Evolutionary conservation across 2,329 filamentous ascomycete genomes (phyloP), one percentile per base, ranked within the genome.

Genomic region (Ascocoryne sarcoides): DNA sequence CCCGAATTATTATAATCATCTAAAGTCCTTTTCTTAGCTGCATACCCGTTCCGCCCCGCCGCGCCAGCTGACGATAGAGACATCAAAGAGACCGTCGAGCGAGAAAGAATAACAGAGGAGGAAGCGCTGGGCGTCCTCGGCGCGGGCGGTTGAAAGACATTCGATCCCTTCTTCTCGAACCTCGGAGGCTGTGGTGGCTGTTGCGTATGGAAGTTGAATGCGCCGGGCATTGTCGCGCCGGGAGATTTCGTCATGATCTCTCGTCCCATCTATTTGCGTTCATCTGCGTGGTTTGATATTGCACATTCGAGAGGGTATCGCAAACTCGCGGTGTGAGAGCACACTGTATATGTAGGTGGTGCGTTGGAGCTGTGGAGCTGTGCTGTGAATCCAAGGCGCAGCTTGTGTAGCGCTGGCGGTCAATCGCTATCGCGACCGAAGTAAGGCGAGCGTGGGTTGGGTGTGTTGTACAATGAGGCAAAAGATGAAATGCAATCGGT

Each of bases 61-160:
- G 39, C 37, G 15, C 44, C 48, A 15, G 35, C 34, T 4, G 41
- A 43, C 4, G 44, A 46, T 28, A 45, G 19, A 10, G 36, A 39
- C 42, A 49, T 45, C n/a, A 46, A 26, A 26, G 46, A 48, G 4
- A 41, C 39, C 4, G 45, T 48, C 5, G 53, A 54, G 20, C 49
- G 48, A 7, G 56, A 50, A 16, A 54, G 50, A 35, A 60, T 49
- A 1, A 61, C 42, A 12, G 57, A 57, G 3, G 49, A 56, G 4
- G 60, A 55, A n/a, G 60, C 53, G 19, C 61, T 59, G 5, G 61
- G 60, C 28, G 65, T 62, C 23, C 57, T 57, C 7, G 23, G 23
- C 12, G 23, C 23, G 15, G 65, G 65, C 28, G 64, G 64, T 49
- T 63, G 63, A 45, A 67, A 68, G 50, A 68, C 49, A 37, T 62